These are phyloP conservation scores for Debaryomyces subglobosus DNA, from an alignment of 1,139 yeast species.

Conservation along the genomic window DNA sequence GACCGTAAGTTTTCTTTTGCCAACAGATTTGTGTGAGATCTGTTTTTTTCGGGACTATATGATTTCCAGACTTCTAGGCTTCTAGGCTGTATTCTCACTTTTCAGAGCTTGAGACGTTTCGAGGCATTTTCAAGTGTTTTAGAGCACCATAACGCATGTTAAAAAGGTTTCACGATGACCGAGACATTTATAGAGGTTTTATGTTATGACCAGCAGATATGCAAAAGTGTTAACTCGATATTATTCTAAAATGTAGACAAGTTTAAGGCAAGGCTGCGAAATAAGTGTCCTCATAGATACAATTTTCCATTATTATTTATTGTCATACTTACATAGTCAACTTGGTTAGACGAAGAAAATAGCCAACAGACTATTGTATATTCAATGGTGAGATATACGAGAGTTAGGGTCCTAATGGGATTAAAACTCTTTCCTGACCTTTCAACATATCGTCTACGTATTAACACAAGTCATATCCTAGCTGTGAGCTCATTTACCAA, in stretches of 20 bases:
- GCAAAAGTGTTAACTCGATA: background rate
- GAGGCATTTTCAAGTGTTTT: background rate
- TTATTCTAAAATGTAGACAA: background rate
- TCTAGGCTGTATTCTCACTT: too few species aligned
- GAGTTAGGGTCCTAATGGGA: too few species aligned
- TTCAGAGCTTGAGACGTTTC: background rate
- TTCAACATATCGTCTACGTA: background rate
- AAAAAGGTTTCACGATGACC: background rate
- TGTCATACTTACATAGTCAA: too few species aligned
- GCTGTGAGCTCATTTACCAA: background rate
- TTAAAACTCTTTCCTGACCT: too few species aligned
- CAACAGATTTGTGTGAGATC: background rate
- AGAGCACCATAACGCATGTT: background rate
- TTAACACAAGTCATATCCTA: background rate
- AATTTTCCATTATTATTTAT: background rate
- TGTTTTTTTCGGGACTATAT: background rate
- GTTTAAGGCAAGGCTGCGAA: background rate
- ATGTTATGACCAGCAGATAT: background rate
- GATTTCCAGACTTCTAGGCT: background rate
- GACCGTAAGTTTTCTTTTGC: background rate
- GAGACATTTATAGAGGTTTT: background rate
- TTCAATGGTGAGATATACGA: too few species aligned
- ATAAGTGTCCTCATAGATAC: background rate
- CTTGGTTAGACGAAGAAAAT: too few species aligned
- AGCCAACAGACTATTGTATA: too few species aligned